Base-by-base conservation (phyloP, 805 yeast genomes). In the Myxozyma mucilagina region DNA sequence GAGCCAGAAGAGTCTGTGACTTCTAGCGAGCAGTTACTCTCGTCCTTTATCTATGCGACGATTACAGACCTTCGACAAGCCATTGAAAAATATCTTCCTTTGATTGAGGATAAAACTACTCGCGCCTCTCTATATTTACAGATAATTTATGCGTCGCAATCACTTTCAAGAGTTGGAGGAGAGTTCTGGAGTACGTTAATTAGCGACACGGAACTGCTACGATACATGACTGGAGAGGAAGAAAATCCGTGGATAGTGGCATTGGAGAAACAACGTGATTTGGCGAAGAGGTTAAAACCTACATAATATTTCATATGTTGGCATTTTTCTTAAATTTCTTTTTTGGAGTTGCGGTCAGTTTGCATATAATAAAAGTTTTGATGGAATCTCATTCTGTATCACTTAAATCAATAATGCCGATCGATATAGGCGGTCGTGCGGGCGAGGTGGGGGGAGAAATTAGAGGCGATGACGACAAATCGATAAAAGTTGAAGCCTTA, bases 91-190 rank as follows among this genome's bases (percentile, higher is more conserved):
- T 55, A 63, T 11, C 64, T 70, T 11, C 76, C 75, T 5, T 56
- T 55, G 13, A 63, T 77, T 38, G 60, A 69, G 1, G 76, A 74
- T 48, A 56, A 65, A 11, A 58, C 72, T 14, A 68, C 69, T 11
- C 59, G 71, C 36, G 87, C 87, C 59, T 88, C 93, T 0, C 76
- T 91, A 24, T 82, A 92, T 65, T 75, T 93, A 38, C 99, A 93
- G 74, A 74, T 92, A 42, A 85, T 90, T 0, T 93, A 92, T 74
- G 89, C 97, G 66, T 87, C 96, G n/a, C 90, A 87, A 71, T 86
- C 96, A 41, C 77, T 93, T 55, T 85, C 87, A 0, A 78, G 91
- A 64, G 82, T 84, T 20, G 87, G 89, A 13, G 84, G 83, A 3
- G 89, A 87, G 67, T 89, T 89, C 71, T 87, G 89, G 74, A 50